These are phyloP conservation scores for Zasmidium citrigriseum DNA, from an alignment of 2,329 filamentous ascomycete species.

Conservation along the genomic window DNA sequence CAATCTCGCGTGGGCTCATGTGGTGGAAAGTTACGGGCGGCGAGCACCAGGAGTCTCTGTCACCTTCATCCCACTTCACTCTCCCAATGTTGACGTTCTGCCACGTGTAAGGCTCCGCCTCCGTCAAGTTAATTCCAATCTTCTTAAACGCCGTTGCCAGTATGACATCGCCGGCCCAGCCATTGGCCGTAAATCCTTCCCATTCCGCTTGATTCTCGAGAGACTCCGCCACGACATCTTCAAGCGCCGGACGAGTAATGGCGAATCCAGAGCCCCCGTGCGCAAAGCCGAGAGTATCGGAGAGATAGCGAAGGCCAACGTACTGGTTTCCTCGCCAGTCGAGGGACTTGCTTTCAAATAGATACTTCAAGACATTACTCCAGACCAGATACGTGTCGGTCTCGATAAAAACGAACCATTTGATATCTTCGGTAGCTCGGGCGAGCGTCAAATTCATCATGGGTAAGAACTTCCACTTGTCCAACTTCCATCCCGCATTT, in stretches of 20 bases:
- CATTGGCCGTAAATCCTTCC: constrained; percentile 17
- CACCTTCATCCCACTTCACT: constrained; percentile 3
- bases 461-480: constrained; percentile 57
- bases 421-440: constrained; percentile 43
- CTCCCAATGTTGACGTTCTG: constrained; percentile 18
- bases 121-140: constrained; percentile 10
- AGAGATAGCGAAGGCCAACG: constrained; percentile 55
- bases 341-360: constrained; percentile 48
- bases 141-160: constrained; percentile 22
- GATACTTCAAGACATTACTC: constrained; percentile 54
- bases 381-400: constrained; percentile 59
- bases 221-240: constrained; percentile 36
- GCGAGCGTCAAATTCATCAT: constrained; percentile 26
- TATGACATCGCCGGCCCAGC: constrained; percentile 25
- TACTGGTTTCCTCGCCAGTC: constrained; percentile 52
- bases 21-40: constrained; percentile 22
- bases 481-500: constrained; percentile 34
- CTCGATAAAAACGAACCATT: constrained; percentile 62
- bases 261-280: constrained; percentile 47
- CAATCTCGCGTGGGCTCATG: constrained; percentile 13
- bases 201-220: constrained; percentile 35
- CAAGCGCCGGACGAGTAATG: constrained; percentile 41
- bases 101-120: constrained; percentile 23
- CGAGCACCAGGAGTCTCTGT: constrained; percentile 19
- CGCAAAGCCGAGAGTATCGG: constrained; percentile 39